Evolutionary conservation across 441 rosid genomes (phyloP).

Genomic region (Adansonia grandidieri): DNA sequence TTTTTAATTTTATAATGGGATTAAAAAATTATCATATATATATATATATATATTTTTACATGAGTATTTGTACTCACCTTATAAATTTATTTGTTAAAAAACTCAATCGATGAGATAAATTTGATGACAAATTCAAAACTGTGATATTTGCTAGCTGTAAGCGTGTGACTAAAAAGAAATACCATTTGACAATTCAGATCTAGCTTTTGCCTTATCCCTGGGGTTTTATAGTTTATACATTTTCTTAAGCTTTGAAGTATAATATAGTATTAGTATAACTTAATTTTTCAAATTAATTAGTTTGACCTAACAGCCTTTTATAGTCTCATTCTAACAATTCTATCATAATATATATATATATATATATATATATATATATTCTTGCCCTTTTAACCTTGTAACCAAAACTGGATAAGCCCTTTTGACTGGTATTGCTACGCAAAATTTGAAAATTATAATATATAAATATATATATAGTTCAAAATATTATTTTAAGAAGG

Average conservation of each 20-base stretch:
- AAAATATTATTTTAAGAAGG: too few species aligned
- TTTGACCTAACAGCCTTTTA: neutral
- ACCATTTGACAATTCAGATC: neutral
- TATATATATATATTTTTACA: too few species aligned
- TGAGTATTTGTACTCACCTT: too few species aligned
- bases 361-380: neutral
- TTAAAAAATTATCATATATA: too few species aligned
- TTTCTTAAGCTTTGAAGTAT: neutral
- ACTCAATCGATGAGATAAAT: too few species aligned
- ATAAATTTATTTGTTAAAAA: too few species aligned
- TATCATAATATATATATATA: neutral
- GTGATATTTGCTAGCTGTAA: neutral
- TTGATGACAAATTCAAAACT: neutral
- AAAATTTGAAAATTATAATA: neutral
- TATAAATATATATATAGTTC: too few species aligned
- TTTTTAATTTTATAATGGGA: too few species aligned
- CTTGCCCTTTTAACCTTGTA: neutral
- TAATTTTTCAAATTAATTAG: neutral
- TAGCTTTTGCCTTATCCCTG: neutral
- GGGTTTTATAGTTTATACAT: neutral
- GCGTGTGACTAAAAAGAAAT: constrained; percentile 1
- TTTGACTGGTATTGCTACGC: neutral
- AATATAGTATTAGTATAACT: neutral
- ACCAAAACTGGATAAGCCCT: neutral
- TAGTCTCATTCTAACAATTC: neutral